Base-by-base conservation (phyloP, 177 flowering plant species). In the Tripterygium wilfordii region DNA sequence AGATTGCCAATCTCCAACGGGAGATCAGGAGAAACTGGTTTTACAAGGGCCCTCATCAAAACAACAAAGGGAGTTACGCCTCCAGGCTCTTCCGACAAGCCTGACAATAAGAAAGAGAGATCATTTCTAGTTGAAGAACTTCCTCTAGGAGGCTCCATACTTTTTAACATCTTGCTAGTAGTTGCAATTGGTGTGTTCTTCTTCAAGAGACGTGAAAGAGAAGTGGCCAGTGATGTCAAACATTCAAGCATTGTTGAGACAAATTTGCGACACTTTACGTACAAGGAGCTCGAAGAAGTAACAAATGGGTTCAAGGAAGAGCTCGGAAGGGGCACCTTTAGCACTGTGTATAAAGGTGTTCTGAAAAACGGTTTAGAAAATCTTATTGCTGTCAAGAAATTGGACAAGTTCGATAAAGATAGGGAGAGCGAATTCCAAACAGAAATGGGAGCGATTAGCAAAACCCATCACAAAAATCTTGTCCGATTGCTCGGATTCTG, bases 231-330 rank as follows among this genome's bases (percentile, higher is more conserved):
- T 3, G 6, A 4, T 5, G 21, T 36, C 21, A 18, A 17, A 36
- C 18, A 15, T 17, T 15, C 40, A 36, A 36, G 4, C 0, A 14
- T 36, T 15, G 3, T 14, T 1, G 40, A 36, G 5, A 36, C 40
- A 36, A 56, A 51, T 53, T 24, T 59, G 4, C 54, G 22, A 0
- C 1, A 14, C 16, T 68, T 58, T 28, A 47, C 40, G 3, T 59
- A 40, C 42, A 37, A 55, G 19, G 68, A 62, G 22, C 65, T 72
- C 0, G 37, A 36, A 17, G 47, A 36, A 18, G 70, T 71, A 0
- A 71, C 72, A 18, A 27, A 57, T 43, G 72, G 69, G 10, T 71
- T 71, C 67, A 54, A 51, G 48, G 69, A 69, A 47, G 66, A 59
- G 20, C 25, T 62, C 3, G 68, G 74, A 32, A 59, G 60, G 47